Evolutionary conservation across 192 early-diverging fungal genomes (phyloP), one percentile per base, ranked within the genome.

Genomic region (Backusella tuberculispora): DNA sequence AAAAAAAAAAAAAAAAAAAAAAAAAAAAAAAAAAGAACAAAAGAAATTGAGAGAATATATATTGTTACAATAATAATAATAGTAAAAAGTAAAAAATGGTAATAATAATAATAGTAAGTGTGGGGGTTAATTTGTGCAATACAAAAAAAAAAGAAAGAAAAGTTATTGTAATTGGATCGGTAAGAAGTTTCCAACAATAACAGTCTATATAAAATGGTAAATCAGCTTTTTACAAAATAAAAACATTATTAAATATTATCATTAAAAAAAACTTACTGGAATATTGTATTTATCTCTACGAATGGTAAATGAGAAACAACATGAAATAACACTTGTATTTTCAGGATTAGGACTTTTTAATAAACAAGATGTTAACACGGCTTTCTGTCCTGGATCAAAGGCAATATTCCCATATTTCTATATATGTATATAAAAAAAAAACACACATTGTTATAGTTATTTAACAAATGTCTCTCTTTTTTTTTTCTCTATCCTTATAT

Each of bases 261-360:
- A 5, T 6, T n/a, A n/a, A n/a, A n/a, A n/a, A 15, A 42, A 6
- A 66, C 79, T 75, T 80, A 80, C 79, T 40, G 79, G 79, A 72
- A 98, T 98, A 76, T 95, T 95, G 81, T 97, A 97, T 83, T 92
- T 91, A 81, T 99, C 97, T 40, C 97, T 84, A 60, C 97, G 91
- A 29, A 99, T 95, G 1, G 97, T 99, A 80, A 99, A 99, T 63
- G 94, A 95, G 74, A 97, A 97, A 81, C 95, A 97, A 82, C 95
- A 99, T 26, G 88, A 88, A 66, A 92, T 88, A 6, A 85, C 84
- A 41, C 73, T 85, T 53, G 79, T 81, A 66, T 74, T 83, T 43
- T 85, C 81, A 19, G 80, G 87, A 71, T 88, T 83, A 0, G 86
- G 87, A 68, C 85, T 86, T 69, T 86, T 82, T 70, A 96, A 82